Conservation (phyloP, 495 filamentous ascomycete genomes). For the Baudoinia panamericana region DNA sequence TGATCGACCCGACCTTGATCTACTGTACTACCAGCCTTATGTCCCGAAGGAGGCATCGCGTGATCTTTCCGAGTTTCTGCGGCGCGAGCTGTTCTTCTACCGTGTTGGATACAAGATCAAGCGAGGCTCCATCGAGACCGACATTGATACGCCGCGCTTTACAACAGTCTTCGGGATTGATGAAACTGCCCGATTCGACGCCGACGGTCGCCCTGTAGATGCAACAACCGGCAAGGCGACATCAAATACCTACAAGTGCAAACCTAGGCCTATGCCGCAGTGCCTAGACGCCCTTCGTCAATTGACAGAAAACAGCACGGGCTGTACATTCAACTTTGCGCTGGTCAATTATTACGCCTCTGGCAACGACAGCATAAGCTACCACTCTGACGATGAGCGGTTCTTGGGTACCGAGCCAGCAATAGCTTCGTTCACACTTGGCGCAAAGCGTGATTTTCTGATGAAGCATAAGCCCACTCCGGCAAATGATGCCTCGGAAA, state of each 20-base stretch:
- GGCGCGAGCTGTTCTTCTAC: slow-evolving; percentile 54
- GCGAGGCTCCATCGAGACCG: slow-evolving; percentile 41
- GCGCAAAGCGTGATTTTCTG: slow-evolving; percentile 51
- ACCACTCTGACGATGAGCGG: slow-evolving; percentile 62
- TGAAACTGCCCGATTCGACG: slow-evolving; percentile 33
- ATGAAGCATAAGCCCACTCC: slow-evolving; percentile 52
- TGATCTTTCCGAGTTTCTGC: slow-evolving; percentile 52
- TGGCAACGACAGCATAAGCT: slow-evolving; percentile 57
- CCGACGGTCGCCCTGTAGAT: slow-evolving; percentile 35
- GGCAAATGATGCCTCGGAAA: slow-evolving; percentile 18
- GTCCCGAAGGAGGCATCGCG: slow-evolving; percentile 38
- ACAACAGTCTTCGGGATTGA: slow-evolving; percentile 65
- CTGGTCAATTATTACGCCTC: slow-evolving; percentile 66
- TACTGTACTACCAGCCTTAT: slow-evolving; percentile 57
- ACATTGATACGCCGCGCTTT: slow-evolving; percentile 53
- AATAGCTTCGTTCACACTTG: slow-evolving; percentile 61
- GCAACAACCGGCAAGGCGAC: slow-evolving; percentile 32
- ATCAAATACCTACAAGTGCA: slow-evolving; percentile 39
- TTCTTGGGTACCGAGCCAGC: slow-evolving; percentile 53
- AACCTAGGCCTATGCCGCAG: slow-evolving; percentile 51
- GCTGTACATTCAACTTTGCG: slow-evolving; percentile 55
- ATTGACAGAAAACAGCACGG: slow-evolving; percentile 44
- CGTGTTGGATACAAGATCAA: slow-evolving; percentile 57
- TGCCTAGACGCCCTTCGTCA: slow-evolving; percentile 47
- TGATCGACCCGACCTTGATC: slow-evolving; percentile 50